phyloP scores from a whole-genome alignment of 1,139 yeast genomes.

The Lodderomyces beijingensis region DNA sequence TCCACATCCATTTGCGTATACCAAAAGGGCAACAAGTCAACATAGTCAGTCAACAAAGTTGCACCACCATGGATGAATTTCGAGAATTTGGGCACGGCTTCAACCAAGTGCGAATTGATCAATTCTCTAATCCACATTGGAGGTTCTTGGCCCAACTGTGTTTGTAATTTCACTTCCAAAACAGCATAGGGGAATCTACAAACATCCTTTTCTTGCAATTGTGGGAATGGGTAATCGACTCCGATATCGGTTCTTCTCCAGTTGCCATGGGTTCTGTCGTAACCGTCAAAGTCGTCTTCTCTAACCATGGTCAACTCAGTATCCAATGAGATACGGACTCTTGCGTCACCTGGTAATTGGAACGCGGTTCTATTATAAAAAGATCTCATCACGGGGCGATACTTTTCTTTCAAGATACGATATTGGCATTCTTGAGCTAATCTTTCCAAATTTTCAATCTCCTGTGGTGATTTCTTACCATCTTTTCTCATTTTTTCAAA shows the following conservation, averaged over 20 bases:
- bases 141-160: constrained; percentile 98
- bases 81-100: constrained; percentile 96
- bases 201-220: constrained; percentile 76
- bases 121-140: constrained; percentile 95
- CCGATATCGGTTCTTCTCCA: constrained; percentile 99
- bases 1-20: constrained; percentile 97
- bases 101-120: constrained; percentile 87
- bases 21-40: constrained; percentile 91
- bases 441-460: constrained; percentile 87
- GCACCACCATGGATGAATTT: constrained; percentile 97
- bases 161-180: constrained; percentile 91
- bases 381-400: constrained; percentile 92
- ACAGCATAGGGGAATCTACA: constrained; percentile 97
- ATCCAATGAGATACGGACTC: constrained; percentile 95
- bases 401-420: constrained; percentile 72
- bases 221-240: constrained; percentile 90
- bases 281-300: constrained; percentile 94
- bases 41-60: constrained; percentile 74
- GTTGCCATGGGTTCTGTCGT: constrained; percentile 82
- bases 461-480: constrained; percentile 81
- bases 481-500: constrained; percentile 91
- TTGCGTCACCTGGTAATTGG: constrained; percentile 97
- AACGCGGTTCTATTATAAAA: constrained; percentile 97
- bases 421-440: constrained; percentile 92
- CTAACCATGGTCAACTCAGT: constrained; percentile 94